Base-by-base conservation (phyloP, 257 asterid species). In the Gynochthodes officinalis region DNA sequence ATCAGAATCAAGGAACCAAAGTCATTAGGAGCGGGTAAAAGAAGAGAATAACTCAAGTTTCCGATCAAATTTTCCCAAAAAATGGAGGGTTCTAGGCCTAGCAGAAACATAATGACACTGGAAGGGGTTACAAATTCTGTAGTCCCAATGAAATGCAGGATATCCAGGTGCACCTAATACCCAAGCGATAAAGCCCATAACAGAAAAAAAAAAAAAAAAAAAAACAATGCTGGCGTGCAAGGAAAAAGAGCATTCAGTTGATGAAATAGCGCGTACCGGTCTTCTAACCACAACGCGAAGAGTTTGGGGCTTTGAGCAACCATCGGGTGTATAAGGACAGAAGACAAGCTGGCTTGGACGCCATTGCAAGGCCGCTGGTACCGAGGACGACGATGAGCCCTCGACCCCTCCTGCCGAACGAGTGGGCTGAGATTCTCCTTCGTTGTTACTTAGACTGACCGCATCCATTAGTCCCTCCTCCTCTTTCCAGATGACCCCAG, bases 221-320 rank as follows among this genome's bases (percentile, higher is more conserved):
- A 55, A 49, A 2, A 57, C 48, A 55, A 71, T 25, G 15, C 12
- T 4, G 58, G 55, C 55, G 55, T 25, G 8, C 0, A 14, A 7
- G 9, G 27, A 6, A 13, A 4, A 61, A 4, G 32, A 69, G 16
- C 5, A 19, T 57, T 19, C 7, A 30, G 44, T 46, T 1, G 58
- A 63, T 25, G 30, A 32, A 13, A 55, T 19, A 71, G 21, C 32
- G 81, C 97, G 78, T 87, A 94, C 99, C 77, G 97, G 96, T 78
- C 85, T 91, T 82, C 93, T 85, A 75, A 87, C 96, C 48, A 80
- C 86, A 35, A 86, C 96, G 57, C 89, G 84, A 85, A 91, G 81
- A 80, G 74, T 63, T 67, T 78, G 91, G 77, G 89, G 86, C 79
- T 87, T 86, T 73, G 83, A 84, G 80, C 78, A 78, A 70, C 77